These are phyloP conservation scores for Xylaria flabelliformis DNA, from an alignment of 495 filamentous ascomycete species.

Conservation along the genomic window DNA sequence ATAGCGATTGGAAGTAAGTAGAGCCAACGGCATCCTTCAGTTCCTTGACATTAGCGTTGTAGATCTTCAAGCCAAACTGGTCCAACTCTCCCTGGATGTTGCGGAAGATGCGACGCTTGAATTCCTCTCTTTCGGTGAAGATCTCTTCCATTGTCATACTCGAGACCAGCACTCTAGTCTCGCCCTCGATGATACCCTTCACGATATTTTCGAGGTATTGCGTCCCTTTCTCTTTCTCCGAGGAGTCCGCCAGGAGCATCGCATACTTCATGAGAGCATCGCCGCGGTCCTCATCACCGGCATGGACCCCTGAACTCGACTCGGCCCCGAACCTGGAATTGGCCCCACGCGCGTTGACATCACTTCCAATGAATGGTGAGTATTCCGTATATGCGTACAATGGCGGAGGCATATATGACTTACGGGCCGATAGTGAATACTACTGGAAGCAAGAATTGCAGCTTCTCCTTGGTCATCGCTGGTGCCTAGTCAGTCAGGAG, in stretches of 20 bases:
- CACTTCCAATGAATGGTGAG: constrained; percentile 34
- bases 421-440: constrained; percentile 82
- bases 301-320: constrained; percentile 25
- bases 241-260: constrained; percentile 69
- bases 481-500: constrained; percentile 3
- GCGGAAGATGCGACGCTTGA: constrained; percentile 77
- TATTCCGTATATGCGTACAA: neutral
- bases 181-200: constrained; percentile 87
- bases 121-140: constrained; percentile 78
- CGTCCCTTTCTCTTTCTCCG: constrained; percentile 45
- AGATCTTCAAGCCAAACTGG: constrained; percentile 75
- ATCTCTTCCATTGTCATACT: constrained; percentile 90
- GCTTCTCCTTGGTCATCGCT: constrained; percentile 85
- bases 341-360: constrained; percentile 62
- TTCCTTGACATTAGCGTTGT: constrained; percentile 84
- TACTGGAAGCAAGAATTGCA: constrained; percentile 79
- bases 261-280: constrained; percentile 78
- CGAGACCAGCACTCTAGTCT: constrained; percentile 77
- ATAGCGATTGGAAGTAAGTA: constrained; percentile 79
- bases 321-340: constrained; percentile 37
- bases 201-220: constrained; percentile 82
- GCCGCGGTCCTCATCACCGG: constrained; percentile 49
- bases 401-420: constrained; percentile 8
- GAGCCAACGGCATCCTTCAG: constrained; percentile 77
- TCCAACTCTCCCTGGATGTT: constrained; percentile 78